Percentiles rank a stretch among this genome's conserved stretches.
phyloP scores from a whole-genome alignment of 202 grass and related monocot genomes.

The Musa balbisiana region DNA sequence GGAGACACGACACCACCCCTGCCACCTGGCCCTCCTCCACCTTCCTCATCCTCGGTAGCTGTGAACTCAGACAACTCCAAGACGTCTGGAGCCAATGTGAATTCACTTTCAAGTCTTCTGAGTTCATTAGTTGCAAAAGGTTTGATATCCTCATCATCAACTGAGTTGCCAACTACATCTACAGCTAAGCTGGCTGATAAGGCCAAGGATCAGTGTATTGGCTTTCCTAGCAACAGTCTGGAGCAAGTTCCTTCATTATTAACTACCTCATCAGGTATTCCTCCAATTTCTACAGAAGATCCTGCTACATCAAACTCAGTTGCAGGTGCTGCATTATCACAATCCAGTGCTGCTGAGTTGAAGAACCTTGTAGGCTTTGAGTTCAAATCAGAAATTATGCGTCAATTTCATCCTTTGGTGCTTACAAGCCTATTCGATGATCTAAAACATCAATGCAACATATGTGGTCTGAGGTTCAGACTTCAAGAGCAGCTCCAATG shows the following conservation, averaged over 20 bases:
- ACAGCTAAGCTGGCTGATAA: conserved; percentile 27
- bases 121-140: conserved; percentile 92
- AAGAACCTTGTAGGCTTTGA: conserved; percentile 57
- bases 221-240: not conserved
- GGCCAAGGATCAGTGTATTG: conserved; percentile 10
- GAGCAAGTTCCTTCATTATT: conserved; percentile 22
- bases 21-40: conserved; percentile 58
- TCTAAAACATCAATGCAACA: conserved; percentile 55
- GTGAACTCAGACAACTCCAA: conserved; percentile 23
- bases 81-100: conserved; percentile 14
- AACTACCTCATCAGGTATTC: not conserved
- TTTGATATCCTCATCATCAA: conserved; percentile 64
- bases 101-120: conserved; percentile 77
- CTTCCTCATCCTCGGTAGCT: conserved; percentile 26
- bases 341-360: conserved; percentile 24
- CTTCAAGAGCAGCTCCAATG: conserved; percentile 46
- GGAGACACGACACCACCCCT: conserved; percentile 47
- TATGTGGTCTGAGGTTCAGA: conserved; percentile 62
- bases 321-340: conserved; percentile 18
- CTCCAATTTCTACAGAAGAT: conserved; percentile 29
- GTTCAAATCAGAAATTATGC: conserved; percentile 70
- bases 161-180: conserved; percentile 29
- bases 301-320: conserved; percentile 24
- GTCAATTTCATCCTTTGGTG: conserved; percentile 56
- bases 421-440: conserved; percentile 60